phyloP scores from a whole-genome alignment of 2,329 filamentous ascomycete species.

The Coniochaeta ligniaria region DNA sequence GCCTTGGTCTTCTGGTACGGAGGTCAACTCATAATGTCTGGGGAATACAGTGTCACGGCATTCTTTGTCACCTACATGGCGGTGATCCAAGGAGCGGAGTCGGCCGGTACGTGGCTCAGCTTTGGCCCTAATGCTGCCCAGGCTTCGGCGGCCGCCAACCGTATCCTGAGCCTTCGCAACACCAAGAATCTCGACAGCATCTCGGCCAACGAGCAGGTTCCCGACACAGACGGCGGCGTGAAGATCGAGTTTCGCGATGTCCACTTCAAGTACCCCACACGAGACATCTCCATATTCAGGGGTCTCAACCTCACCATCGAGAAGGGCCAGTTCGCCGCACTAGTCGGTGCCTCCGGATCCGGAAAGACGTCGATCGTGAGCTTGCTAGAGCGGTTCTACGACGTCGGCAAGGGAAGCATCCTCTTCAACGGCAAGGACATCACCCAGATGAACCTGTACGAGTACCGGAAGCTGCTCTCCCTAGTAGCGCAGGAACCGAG shows the following conservation, averaged over 20 bases:
- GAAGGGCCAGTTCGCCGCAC: slow-evolving; percentile 62
- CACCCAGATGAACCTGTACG: slow-evolving; percentile 45
- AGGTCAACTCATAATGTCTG: slow-evolving; percentile 41
- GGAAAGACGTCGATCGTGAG: slow-evolving; percentile 68
- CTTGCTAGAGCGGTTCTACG: slow-evolving; percentile 64
- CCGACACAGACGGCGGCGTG: slow-evolving; percentile 40
- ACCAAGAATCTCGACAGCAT: slow-evolving; percentile 27
- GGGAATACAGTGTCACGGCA: slow-evolving; percentile 36
- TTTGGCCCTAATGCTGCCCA: slow-evolving; percentile 60
- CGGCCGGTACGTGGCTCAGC: slow-evolving; percentile 59
- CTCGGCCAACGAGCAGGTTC: slow-evolving; percentile 26
- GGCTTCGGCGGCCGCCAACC: slow-evolving; percentile 50
- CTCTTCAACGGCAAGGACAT: slow-evolving; percentile 58
- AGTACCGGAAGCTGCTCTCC: slow-evolving; percentile 58
- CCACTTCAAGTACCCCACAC: slow-evolving; percentile 54
- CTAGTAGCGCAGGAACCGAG: slow-evolving; percentile 71
- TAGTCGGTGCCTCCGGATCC: slow-evolving; percentile 64
- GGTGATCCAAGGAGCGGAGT: slow-evolving; percentile 60
- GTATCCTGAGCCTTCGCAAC: slow-evolving; percentile 47
- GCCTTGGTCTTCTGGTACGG: slow-evolving; percentile 64
- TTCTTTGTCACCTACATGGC: slow-evolving; percentile 59
- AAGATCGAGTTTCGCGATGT: slow-evolving; percentile 50
- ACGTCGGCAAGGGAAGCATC: slow-evolving; percentile 56
- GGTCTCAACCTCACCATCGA: slow-evolving; percentile 57
- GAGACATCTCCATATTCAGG: slow-evolving; percentile 49